Percentiles rank a stretch among this genome's conserved stretches.
Evolutionary conservation across 805 yeast genomes (phyloP).

Genomic region (Maudiozyma saulgeensis): DNA sequence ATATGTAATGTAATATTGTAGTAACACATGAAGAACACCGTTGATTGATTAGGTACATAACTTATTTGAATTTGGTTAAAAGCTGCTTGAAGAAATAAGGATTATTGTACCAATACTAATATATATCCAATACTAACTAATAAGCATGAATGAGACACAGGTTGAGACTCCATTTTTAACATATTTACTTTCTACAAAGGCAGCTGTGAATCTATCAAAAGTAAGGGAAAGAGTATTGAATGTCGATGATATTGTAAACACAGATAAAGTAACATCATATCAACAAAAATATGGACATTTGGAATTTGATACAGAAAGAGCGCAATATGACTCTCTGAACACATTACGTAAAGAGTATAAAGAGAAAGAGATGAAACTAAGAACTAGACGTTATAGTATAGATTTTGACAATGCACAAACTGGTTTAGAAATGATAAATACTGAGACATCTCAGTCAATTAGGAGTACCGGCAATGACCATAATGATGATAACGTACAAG

Average conservation of each 20-base stretch:
- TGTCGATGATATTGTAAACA: neutral
- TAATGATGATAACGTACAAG: conserved; percentile 11
- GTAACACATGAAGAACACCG: too few relatives aligned
- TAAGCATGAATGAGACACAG: neutral
- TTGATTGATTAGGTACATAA: too few relatives aligned
- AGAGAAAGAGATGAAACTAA: conserved; percentile 8
- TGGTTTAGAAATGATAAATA: neutral
- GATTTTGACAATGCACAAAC: conserved; percentile 20
- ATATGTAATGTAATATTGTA: too few relatives aligned
- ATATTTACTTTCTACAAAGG: conserved; percentile 1
- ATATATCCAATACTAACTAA: too few relatives aligned
- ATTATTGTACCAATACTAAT: too few relatives aligned
- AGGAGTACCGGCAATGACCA: neutral
- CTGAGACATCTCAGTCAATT: neutral
- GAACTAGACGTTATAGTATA: conserved; percentile 22
- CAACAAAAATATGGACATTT: neutral
- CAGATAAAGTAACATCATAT: neutral
- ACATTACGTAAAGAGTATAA: conserved; percentile 10
- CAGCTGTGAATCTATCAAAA: neutral
- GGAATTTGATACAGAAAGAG: conserved; percentile 1
- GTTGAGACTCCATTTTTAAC: neutral
- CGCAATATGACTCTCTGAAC: neutral
- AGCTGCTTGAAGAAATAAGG: too few relatives aligned
- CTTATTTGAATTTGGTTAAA: too few relatives aligned
- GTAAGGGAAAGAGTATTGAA: neutral